Conservation (phyloP, 1,284 basidiomycete species). For the Leccinum huronense region DNA sequence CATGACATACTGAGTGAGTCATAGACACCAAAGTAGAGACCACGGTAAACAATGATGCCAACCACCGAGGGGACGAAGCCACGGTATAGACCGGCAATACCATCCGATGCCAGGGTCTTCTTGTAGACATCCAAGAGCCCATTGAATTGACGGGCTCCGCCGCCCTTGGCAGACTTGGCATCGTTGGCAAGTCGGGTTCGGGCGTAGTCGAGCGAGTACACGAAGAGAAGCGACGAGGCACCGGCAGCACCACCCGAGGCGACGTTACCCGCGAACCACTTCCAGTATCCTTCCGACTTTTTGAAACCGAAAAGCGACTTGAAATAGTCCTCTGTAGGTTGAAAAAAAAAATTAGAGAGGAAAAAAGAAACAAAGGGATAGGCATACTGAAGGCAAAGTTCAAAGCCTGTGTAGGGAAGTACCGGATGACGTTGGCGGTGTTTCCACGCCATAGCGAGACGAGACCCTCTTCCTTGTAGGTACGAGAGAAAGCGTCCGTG, state of each 20-base stretch:
- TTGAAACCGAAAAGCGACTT: constrained; percentile 93
- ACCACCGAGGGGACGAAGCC: constrained; percentile 93
- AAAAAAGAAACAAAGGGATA: background rate
- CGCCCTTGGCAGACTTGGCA: constrained; percentile 88
- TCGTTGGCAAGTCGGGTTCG: constrained; percentile 98
- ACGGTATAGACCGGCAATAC: constrained; percentile 91
- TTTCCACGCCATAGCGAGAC: constrained; percentile 94
- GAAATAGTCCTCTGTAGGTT: constrained; percentile 85
- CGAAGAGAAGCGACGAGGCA: constrained; percentile 94
- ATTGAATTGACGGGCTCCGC: constrained; percentile 93
- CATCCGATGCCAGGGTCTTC: constrained; percentile 89
- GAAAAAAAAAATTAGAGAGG: background rate
- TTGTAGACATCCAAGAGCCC: constrained; percentile 92
- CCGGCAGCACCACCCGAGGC: constrained; percentile 97
- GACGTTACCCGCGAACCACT: constrained; percentile 88
- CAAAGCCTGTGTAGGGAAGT: constrained; percentile 95
- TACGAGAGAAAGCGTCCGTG: constrained; percentile 83
- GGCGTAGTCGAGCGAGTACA: constrained; percentile 96
- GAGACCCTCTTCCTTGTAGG: constrained; percentile 88
- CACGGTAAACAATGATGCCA: constrained; percentile 96
- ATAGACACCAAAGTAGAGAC: constrained; percentile 94
- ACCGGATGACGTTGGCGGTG: constrained; percentile 97
- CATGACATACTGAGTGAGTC: constrained; percentile 79
- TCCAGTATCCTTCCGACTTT: constrained; percentile 87
- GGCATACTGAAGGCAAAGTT: constrained; percentile 91